phyloP scores from a whole-genome alignment of 2,329 filamentous ascomycete genomes.

The Penicillium sp. region DNA sequence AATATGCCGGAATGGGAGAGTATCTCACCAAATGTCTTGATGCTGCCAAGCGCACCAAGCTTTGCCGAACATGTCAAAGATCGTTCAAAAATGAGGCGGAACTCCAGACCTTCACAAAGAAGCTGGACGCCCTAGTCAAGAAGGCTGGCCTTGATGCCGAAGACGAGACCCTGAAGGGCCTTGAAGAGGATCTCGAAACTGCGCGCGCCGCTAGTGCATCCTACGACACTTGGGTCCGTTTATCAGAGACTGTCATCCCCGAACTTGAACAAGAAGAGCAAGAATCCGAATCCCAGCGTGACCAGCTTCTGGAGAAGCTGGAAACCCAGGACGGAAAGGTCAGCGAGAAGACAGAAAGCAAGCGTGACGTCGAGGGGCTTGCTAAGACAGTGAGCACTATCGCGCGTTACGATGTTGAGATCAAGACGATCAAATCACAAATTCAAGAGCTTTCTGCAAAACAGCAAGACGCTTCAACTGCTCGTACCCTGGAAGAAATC shows the following conservation, averaged over 20 bases:
- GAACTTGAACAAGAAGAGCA: slow-evolving; percentile 63
- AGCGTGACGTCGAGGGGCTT: slow-evolving; percentile 72
- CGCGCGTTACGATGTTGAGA: slow-evolving; percentile 68
- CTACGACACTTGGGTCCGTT: slow-evolving; percentile 72
- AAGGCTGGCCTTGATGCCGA: slow-evolving; percentile 57
- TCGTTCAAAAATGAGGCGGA: slow-evolving; percentile 62
- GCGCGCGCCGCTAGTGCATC: slow-evolving; percentile 64
- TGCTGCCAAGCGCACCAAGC: slow-evolving; percentile 65
- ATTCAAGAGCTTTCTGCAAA: slow-evolving; percentile 73
- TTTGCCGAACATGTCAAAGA: slow-evolving; percentile 74
- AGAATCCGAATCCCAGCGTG: slow-evolving; percentile 62
- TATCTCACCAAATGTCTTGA: slow-evolving; percentile 71
- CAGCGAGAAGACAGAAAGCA: slow-evolving; percentile 61
- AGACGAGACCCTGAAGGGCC: slow-evolving; percentile 61
- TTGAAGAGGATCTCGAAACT: slow-evolving; percentile 62
- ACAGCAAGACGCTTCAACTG: slow-evolving; percentile 65
- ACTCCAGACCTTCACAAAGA: slow-evolving; percentile 63
- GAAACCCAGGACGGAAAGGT: slow-evolving; percentile 69
- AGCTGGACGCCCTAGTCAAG: slow-evolving; percentile 59
- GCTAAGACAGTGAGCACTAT: slow-evolving; percentile 76
- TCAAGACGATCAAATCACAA: slow-evolving; percentile 68
- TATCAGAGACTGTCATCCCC: slow-evolving; percentile 69
- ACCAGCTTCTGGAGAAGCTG: slow-evolving; percentile 59
- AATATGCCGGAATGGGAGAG: slow-evolving; percentile 65
- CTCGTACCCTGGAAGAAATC: slow-evolving; percentile 78